Base-by-base conservation (phyloP, 768 basidiomycete species). In the Mrakia hoshinonis region DNA sequence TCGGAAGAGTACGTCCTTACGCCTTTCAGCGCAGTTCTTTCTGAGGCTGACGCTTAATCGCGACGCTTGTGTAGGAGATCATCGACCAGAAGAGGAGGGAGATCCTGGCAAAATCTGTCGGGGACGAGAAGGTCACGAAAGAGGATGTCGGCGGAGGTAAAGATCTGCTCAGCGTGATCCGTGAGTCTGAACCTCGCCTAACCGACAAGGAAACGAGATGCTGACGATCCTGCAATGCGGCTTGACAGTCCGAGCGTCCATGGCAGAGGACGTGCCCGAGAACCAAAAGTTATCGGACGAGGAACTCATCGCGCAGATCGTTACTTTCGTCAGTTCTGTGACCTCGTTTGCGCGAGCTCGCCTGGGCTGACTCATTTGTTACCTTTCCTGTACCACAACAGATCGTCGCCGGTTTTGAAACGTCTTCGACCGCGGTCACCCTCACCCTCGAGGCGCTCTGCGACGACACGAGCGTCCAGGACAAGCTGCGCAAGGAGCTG, bases 281-380 rank as follows among this genome's bases (percentile, higher is more conserved):
- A 82, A 82, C 0, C 89, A 92, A 39, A 81, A 88, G 73, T 85
- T 95, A 74, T 89, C 91, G 0, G 93, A 96, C 76, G 86, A 89
- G 38, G 93, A 95, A 76, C 87, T 94, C 65, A 82, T 92, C 13
- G 82, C 90, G 76, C 92, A 87, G 72, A 87, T 94, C 79, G 91
- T 89, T 75, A 92, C 91, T 0, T 89, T 94, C 78, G 86, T 92
- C 83, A 91, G 92, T 77, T 12, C n/a, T n/a, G n/a, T n/a, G n/a
- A n/a, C n/a, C n/a, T n/a, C n/a, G n/a, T n/a, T n/a, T 1, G 9
- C 60, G 47, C 13, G 36, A 26, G 29, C 24, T 38, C 74, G 76
- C 20, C 64, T 76, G 22, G n/a, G n/a, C n/a, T n/a, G n/a, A n/a
- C n/a, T n/a, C n/a, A n/a, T n/a, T n/a, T 74, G 75, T 4, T 76